Conservation (phyloP, 2,329 filamentous ascomycete species). For the Neofusicoccum ribis region DNA sequence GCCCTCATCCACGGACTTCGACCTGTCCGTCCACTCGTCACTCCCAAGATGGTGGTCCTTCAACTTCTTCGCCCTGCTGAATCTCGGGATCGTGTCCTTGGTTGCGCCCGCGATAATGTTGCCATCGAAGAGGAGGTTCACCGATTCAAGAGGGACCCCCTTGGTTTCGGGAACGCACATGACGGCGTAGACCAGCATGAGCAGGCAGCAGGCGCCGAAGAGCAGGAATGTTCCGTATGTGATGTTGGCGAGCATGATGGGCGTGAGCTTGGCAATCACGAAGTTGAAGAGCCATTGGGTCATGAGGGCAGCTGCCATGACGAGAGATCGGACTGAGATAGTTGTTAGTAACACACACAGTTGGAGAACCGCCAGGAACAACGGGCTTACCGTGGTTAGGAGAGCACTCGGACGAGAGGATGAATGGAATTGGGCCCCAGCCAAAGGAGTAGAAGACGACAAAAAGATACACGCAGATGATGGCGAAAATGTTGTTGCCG, state of each 20-base stretch:
- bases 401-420: slow-evolving; percentile 44
- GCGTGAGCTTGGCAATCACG: slow-evolving; percentile 38
- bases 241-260: slow-evolving; percentile 45
- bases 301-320: slow-evolving; percentile 48
- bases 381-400: slow-evolving; percentile 36
- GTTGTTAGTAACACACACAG: neutral
- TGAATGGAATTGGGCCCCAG: slow-evolving; percentile 49
- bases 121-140: slow-evolving; percentile 45
- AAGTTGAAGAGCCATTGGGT: slow-evolving; percentile 49
- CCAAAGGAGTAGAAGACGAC: slow-evolving; percentile 49
- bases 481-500: slow-evolving; percentile 45
- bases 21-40: neutral
- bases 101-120: slow-evolving; percentile 38
- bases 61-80: slow-evolving; percentile 12
- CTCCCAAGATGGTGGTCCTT: slow-evolving; percentile 1
- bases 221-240: slow-evolving; percentile 47
- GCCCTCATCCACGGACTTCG: neutral
- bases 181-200: slow-evolving; percentile 45
- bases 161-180: slow-evolving; percentile 48
- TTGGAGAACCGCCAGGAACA: neutral
- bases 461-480: slow-evolving; percentile 54
- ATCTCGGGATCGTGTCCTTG: slow-evolving; percentile 9
- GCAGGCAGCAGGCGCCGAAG: slow-evolving; percentile 43
- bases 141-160: slow-evolving; percentile 44
- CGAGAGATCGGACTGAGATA: slow-evolving; percentile 37